Base-by-base conservation (phyloP, 345 rosid species). In the Schrenkiella parvula region DNA sequence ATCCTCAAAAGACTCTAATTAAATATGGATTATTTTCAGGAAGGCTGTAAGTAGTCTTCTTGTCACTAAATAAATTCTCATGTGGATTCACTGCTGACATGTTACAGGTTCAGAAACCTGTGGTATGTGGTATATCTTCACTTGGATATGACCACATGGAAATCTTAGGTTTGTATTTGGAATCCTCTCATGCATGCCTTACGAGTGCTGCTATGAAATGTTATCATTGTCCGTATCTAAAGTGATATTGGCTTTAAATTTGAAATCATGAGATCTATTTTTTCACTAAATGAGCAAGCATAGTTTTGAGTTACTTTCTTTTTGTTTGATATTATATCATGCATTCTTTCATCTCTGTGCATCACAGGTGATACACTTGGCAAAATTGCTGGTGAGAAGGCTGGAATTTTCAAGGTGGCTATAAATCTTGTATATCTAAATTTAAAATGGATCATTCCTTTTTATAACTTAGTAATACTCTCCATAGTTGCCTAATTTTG, bases 81-180 rank as follows among this genome's bases (percentile, higher is more conserved):
- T 70, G 65, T 8, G 52, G 52, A 18, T 51, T 62, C 64, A 62
- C 37, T 26, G 28, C 21, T 60, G 48, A n/a, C 56, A 34, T 78
- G 42, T 71, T 81, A 70, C 90, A 93, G 98, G 88, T 93, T 78
- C 87, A 84, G 80, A 79, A 71, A 69, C 98, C 98, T 46, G 67
- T 89, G 61, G 95, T 93, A 0, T 93, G 98, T 50, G 98, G 96
- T 64, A 73, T 93, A 77, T 56, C 95, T 66, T 91, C 98, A 57
- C 96, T 93, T 37, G 98, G 98, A 69, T 93, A 84, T 79, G 98
- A 93, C 73, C 98, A 93, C 85, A 93, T 89, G 98, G 98, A 93
- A 81, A 93, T 93, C 81, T 91, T 93, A 68, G 98, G 98, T 93
- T 84, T 80, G 98, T 91, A 55, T 63, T 19, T 51, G 18, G 29